phyloP scores from a whole-genome alignment of 2,329 filamentous ascomycete genomes.

The Bimuria novae-zelandiae region DNA sequence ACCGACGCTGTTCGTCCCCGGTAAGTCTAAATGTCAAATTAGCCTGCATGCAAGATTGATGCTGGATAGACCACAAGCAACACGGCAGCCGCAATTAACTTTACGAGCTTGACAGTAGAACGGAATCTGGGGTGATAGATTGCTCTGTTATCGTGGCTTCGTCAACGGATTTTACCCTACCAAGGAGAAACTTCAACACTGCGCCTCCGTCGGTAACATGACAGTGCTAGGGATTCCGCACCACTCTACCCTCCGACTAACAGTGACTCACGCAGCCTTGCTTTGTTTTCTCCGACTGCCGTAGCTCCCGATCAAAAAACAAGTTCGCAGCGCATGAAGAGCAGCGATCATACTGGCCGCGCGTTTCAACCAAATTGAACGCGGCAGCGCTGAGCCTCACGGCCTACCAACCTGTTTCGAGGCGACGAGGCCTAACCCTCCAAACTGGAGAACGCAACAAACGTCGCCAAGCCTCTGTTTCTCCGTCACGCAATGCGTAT shows the following conservation, averaged over 20 bases:
- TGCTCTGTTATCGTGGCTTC: too few relatives aligned
- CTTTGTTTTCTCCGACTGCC: background rate
- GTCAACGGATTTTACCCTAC: too few relatives aligned
- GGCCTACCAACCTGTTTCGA: constrained; percentile 4
- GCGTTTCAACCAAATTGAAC: constrained; percentile 7
- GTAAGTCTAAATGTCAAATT: too few relatives aligned
- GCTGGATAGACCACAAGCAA: constrained; percentile 1
- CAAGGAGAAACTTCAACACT: too few relatives aligned
- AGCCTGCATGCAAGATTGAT: constrained; percentile 6
- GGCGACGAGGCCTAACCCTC: background rate
- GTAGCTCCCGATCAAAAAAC: background rate
- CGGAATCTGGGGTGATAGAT: background rate
- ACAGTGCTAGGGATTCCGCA: too few relatives aligned
- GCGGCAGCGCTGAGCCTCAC: constrained; percentile 4
- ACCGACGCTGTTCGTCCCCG: background rate
- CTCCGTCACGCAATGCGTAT: background rate
- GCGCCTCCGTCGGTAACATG: too few relatives aligned
- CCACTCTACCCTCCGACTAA: too few relatives aligned
- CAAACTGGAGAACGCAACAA: background rate
- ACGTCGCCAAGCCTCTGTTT: too few relatives aligned
- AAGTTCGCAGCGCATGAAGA: constrained; percentile 1
- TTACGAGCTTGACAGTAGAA: background rate
- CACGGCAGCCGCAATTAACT: constrained; percentile 9
- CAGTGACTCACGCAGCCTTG: too few relatives aligned
- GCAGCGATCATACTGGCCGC: constrained; percentile 5